These are phyloP conservation scores for Jatropha multifida DNA, from an alignment of 441 rosid genomes.

Conservation along the genomic window DNA sequence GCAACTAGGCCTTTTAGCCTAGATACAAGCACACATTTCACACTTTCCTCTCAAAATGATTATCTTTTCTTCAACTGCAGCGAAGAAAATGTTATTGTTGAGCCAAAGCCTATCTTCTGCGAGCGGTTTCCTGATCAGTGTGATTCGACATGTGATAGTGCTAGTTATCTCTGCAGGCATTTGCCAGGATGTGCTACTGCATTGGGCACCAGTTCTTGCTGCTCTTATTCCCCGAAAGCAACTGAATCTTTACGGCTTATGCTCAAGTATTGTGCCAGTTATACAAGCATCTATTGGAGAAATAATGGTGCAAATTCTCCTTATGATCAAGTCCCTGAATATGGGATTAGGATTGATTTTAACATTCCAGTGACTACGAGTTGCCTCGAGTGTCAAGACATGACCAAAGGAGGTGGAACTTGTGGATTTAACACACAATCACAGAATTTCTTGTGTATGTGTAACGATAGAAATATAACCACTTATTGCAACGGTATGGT, in stretches of 20 bases:
- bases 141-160: constrained; percentile 83
- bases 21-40: constrained; percentile 78
- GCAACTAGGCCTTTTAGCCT: constrained; percentile 83
- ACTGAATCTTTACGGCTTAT: constrained; percentile 81
- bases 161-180: constrained; percentile 86
- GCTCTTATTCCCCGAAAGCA: constrained; percentile 81
- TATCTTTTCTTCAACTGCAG: constrained; percentile 91
- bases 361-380: constrained; percentile 76
- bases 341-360: constrained; percentile 75
- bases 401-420: constrained; percentile 65
- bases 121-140: constrained; percentile 88
- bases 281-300: constrained; percentile 85
- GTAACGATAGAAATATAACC: constrained; percentile 61
- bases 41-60: constrained; percentile 78
- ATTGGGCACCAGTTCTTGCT: constrained; percentile 56
- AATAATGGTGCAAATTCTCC: constrained; percentile 45
- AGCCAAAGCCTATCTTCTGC: constrained; percentile 82
- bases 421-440: constrained; percentile 70
- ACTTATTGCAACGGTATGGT: constrained; percentile 62
- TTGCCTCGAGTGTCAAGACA: constrained; percentile 85
- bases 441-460: constrained; percentile 61
- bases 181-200: constrained; percentile 69
- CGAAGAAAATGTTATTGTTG: constrained; percentile 57
- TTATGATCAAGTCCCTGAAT: constrained; percentile 73
- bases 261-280: constrained; percentile 73